Base-by-base conservation (phyloP, 1,139 yeast genomes). In the Debaryomyces sp. region DNA sequence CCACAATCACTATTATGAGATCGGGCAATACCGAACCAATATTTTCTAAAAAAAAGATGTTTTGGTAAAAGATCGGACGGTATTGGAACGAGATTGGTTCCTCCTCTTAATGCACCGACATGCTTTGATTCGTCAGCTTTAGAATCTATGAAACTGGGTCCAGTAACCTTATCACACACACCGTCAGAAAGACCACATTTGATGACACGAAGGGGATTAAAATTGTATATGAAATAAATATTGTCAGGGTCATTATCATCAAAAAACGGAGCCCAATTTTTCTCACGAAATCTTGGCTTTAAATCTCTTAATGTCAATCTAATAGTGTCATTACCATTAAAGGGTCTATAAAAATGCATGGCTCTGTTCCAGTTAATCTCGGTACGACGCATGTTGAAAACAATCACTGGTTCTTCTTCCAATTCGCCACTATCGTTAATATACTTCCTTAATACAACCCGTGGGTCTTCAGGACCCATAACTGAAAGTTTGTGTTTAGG, bases 81-180 rank as follows among this genome's bases (percentile, higher is more conserved):
- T 17, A 52, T 49, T 21, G 52, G 49, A 13, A 50, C 33, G 1
- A 52, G 26, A 39, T 58, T 57, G 3, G 64, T 60, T 1, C 63
- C 61, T 6, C 64, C 64, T 45, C 62, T 46, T 32, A 60, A 48
- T n/a, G 46, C 48, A 5, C 62, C 60, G 4, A 58, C 61, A 45
- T 55, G 52, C 15, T 50, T 41, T 10, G 50, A 47, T 15, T 52
- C 50, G 34, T 48, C 47, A 2, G 52, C 47, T 8, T 55, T 50
- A 17, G 34, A 22, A 34, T 35, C 42, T 6, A 45, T 44, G 39
- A 58, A 58, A 6, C 43, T 46, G 2, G 62, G 61, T 9, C 62
- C 61, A 6, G 51, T 38, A 7, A 49, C 44, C 36, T 47, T 47
- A 18, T 46, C 53, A 48, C 66, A 61, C 5, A 40, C 41, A 4